phyloP scores from a whole-genome alignment of 2,329 filamentous ascomycete species.

The Gyromitra esculenta region DNA sequence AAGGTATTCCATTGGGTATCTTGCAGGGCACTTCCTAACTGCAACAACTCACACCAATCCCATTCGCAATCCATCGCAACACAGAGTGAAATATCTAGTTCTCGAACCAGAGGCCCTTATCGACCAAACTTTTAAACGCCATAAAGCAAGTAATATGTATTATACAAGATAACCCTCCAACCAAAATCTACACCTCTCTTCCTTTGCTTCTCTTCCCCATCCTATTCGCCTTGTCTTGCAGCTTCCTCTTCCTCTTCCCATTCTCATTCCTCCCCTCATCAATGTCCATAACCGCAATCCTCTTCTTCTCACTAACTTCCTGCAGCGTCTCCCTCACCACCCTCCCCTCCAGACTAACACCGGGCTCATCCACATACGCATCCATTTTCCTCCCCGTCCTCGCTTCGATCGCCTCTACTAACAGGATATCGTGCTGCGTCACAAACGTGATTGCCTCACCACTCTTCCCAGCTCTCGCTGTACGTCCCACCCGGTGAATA shows the following conservation, averaged over 20 bases:
- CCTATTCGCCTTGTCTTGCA: constrained; percentile 57
- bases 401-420: constrained; percentile 88
- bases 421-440: constrained; percentile 88
- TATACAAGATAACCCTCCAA: constrained; percentile 9
- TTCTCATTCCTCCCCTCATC: constrained; percentile 91
- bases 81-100: neutral
- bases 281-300: constrained; percentile 87
- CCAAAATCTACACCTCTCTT: constrained; percentile 61
- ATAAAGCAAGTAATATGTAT: constrained; percentile 13
- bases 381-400: constrained; percentile 83
- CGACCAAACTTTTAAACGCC: constrained; percentile 26
- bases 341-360: constrained; percentile 90
- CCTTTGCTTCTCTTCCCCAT: constrained; percentile 66
- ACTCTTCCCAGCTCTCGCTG: constrained; percentile 85
- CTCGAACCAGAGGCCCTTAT: neutral
- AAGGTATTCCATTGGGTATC: neutral
- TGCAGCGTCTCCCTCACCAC: constrained; percentile 87
- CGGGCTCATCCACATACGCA: constrained; percentile 81
- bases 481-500: constrained; percentile 94
- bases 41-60: neutral
- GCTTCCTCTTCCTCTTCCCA: constrained; percentile 73
- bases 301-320: constrained; percentile 92
- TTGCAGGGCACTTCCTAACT: neutral
- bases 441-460: constrained; percentile 89
- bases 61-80: neutral